Evolutionary conservation across 495 filamentous ascomycete species (phyloP), one percentile per base, ranked within the genome.

Genomic region (Tuber microsphaerosporum): DNA sequence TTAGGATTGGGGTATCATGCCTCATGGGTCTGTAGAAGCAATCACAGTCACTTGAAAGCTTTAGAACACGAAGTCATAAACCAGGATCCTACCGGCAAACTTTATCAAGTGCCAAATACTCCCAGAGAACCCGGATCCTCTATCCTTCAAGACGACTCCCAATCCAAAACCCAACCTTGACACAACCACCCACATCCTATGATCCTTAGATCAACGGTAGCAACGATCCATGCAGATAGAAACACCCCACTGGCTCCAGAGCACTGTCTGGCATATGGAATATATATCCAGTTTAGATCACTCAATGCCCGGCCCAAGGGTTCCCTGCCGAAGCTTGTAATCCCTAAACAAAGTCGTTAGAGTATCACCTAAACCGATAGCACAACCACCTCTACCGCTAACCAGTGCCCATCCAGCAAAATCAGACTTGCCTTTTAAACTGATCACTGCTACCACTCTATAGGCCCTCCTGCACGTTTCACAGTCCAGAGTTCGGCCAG

Each of bases 351-450:
- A 34, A 65, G 6, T 65, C 17, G 12, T 65, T 34, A 65, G 56
- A 34, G 34, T 17, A 65, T 16, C 6, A 65, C 26, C 7, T 26
- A 65, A 34, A 31, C 26, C 26, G 26, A 65, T 6, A 17, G 17
- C 3, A 26, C 26, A 34, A 19, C 56, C 56, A 14, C 26, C 26
- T 14, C 31, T 65, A 17, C 56, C 12, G 26, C 56, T 19, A 65
- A 65, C 56, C 26, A 34, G 14, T 14, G n/a, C 10, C 26, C 56
- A 65, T 16, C 56, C 26, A 5, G 56, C 56, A 65, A 34, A 65
- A 65, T 65, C 56, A 65, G 56, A 65, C 56, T 65, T 65, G 56
- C 56, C 56, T 65, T 65, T 65, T 65, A 31, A 65, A 65, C 56
- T 5, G 56, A 65, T 65, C 56, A 65, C 56, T 65, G 56, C 56